These are phyloP conservation scores for Pseudogymnoascus sp. DNA, from an alignment of 2,329 filamentous ascomycete species.

Conservation along the genomic window DNA sequence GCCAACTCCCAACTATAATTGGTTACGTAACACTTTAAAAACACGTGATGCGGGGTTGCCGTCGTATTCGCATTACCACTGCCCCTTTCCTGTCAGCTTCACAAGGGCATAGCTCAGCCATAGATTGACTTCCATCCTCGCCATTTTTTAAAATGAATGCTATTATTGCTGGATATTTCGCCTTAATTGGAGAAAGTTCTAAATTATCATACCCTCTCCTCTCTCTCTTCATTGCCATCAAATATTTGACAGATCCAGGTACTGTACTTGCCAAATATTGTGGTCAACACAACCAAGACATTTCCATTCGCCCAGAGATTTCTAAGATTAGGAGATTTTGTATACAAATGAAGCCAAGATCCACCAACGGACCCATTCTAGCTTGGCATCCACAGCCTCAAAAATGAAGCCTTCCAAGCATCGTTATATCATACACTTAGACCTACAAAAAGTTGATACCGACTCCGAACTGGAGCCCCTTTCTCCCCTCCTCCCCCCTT, in stretches of 20 bases:
- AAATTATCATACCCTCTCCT: not conserved
- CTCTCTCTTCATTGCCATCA: not conserved
- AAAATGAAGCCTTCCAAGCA: conserved; percentile 1
- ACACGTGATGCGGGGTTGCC: not conserved
- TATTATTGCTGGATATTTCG: not conserved
- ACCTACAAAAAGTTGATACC: conserved; percentile 82
- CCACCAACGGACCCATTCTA: not conserved
- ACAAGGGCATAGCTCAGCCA: not conserved
- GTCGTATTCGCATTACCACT: conserved; percentile 2
- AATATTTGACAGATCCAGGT: not conserved
- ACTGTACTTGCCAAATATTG: not conserved
- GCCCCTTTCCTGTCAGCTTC: not conserved
- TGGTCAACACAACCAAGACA: not conserved
- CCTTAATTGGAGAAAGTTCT: not conserved
- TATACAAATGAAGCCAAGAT: not conserved
- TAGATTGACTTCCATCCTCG: not conserved
- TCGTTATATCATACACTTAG: not conserved
- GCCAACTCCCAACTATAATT: not conserved
- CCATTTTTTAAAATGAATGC: not conserved
- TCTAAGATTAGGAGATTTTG: conserved; percentile 8
- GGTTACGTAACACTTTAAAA: not conserved
- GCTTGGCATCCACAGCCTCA: not conserved
- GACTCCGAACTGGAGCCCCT: conserved; percentile 91
- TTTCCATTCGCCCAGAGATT: not conserved
- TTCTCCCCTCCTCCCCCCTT: conserved; percentile 77